Evolutionary conservation across 2,329 filamentous ascomycete species (phyloP).

Genomic region (Talaromyces islandicus): DNA sequence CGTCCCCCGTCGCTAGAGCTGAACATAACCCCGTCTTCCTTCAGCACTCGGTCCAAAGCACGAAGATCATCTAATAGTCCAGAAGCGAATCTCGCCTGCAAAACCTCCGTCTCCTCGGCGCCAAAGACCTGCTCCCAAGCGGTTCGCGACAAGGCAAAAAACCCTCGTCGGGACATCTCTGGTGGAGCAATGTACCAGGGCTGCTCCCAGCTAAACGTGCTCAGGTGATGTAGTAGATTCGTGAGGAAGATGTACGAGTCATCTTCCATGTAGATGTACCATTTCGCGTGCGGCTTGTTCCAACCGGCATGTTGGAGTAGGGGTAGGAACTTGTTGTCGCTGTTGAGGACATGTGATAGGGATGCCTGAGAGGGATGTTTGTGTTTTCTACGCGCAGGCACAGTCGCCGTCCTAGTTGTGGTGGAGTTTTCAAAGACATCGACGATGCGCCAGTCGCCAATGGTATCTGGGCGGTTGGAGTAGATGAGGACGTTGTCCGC

Average conservation of each 20-base stretch:
- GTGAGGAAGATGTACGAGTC: slow-evolving; percentile 54
- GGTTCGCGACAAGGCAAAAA: slow-evolving; percentile 45
- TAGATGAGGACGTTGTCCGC: slow-evolving; percentile 19
- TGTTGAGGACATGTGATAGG: too few species aligned
- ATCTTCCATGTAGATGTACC: slow-evolving; percentile 56
- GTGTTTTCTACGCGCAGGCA: slow-evolving; percentile 11
- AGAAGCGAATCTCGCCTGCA: slow-evolving; percentile 34
- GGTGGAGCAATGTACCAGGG: slow-evolving; percentile 43
- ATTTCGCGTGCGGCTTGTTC: slow-evolving; percentile 48
- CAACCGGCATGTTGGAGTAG: slow-evolving; percentile 51
- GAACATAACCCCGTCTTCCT: slow-evolving; percentile 44
- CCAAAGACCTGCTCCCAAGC: slow-evolving; percentile 46
- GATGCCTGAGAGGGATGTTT: slow-evolving; percentile 12
- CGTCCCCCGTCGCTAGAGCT: slow-evolving; percentile 44
- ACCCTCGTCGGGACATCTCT: slow-evolving; percentile 50
- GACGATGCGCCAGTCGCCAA: slow-evolving; percentile 17
- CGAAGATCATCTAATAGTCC: slow-evolving; percentile 50
- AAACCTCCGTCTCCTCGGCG: slow-evolving; percentile 40
- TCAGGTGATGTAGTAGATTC: slow-evolving; percentile 47
- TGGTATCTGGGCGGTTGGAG: slow-evolving; percentile 19
- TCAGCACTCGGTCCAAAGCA: slow-evolving; percentile 44
- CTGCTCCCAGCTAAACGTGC: slow-evolving; percentile 37
- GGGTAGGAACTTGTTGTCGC: slow-evolving; percentile 59
- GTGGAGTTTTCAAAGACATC: slow-evolving; percentile 20
- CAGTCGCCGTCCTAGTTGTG: slow-evolving; percentile 7